Evolutionary conservation across 768 basidiomycete genomes (phyloP), one percentile per base, ranked within the genome.

Genomic region (Psilocybe azurescens): DNA sequence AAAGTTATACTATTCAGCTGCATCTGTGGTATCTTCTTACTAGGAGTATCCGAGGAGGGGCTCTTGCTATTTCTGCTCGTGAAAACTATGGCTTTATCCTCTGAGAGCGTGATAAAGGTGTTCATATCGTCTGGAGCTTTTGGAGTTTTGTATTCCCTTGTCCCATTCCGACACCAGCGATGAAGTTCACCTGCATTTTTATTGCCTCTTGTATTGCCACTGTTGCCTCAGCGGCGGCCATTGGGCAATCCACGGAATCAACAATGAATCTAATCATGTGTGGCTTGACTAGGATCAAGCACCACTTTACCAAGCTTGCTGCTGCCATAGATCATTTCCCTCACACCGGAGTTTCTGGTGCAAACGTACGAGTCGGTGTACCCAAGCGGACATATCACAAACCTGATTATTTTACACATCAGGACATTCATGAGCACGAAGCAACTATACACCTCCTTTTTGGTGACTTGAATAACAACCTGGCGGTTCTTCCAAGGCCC

Each of bases 401-500:
- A 16, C n/a, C 41, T n/a, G n/a, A 8, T 44, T 10, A 44, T 24
- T 24, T 24, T 24, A 24, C 24, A 24, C 24, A 44, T 44, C 18
- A 56, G 55, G 46, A 11, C 24, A 56, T 56, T 30, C 41, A 56
- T 24, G 28, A 56, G 13, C 38, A 46, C 14, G 46, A 47, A 56
- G 46, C 39, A 3, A 47, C 20, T 6, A 44, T 56, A 5, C 38
- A 56, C 3, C 10, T 9, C 6, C 38, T 56, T 3, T 56, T 56
- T 18, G 39, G 16, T 29, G 16, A 56, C 6, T 39, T 47, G 28
- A 56, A 28, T 11, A 47, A 11, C 39, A 18, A 56, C 20, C 41
- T 56, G 5, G 14, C 16, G 5, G 39, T 30, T 29, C 55, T 56
- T 6, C 44, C 55, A 14, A 28, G 32, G 29, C 55, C 55, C n/a